These are phyloP conservation scores for Hyparrhenia diplandra DNA, from an alignment of 176 grass and related monocot species.

Conservation along the genomic window DNA sequence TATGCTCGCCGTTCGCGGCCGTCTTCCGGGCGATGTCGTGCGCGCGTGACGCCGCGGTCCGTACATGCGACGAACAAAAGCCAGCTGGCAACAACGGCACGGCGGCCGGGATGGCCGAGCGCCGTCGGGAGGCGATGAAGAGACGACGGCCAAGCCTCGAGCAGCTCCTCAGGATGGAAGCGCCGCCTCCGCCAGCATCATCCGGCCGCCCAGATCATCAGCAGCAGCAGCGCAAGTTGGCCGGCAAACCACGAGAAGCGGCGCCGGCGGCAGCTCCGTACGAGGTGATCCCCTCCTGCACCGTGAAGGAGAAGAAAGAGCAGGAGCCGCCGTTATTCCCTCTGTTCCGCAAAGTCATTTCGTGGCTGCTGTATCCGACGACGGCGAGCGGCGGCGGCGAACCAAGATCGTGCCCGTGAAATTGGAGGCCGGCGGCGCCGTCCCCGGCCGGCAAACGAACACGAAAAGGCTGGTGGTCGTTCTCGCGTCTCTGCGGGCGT, in stretches of 20 bases:
- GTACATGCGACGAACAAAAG: background rate
- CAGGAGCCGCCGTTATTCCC: background rate
- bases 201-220: background rate
- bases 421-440: background rate
- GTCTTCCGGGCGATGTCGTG: background rate
- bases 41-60: background rate
- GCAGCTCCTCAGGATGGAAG: constrained; percentile 37
- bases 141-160: constrained; percentile 18
- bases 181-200: background rate
- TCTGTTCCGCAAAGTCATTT: background rate
- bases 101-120: too few species aligned
- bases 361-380: background rate
- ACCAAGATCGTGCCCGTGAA: background rate
- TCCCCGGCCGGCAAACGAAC: background rate
- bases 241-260: background rate
- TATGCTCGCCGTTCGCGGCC: constrained; percentile 9
- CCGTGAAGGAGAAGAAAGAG: background rate
- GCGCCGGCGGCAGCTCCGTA: background rate
- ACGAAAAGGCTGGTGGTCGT: background rate
- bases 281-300: background rate
- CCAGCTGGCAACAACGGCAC: background rate
- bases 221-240: background rate
- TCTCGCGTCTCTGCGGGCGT: background rate
- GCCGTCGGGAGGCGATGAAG: background rate
- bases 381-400: background rate